Conservation (phyloP, 2,329 filamentous ascomycete species). For the Alternaria longipes region DNA sequence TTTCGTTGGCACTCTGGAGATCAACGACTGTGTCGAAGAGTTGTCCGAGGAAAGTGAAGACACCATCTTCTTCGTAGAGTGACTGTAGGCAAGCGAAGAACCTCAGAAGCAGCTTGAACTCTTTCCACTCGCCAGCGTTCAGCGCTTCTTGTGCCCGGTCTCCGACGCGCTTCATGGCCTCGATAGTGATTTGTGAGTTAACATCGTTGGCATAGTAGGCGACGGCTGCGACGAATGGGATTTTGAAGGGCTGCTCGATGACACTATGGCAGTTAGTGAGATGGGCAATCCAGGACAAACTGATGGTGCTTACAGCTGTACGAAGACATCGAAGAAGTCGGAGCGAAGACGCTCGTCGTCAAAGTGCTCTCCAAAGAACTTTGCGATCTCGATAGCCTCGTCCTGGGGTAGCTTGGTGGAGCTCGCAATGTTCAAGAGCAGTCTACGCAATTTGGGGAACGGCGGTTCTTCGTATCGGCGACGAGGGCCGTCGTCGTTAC, state of each 20-base stretch:
- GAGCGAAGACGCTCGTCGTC: slow-evolving; percentile 79
- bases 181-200: slow-evolving; percentile 76
- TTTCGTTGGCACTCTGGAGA: slow-evolving; percentile 89
- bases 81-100: slow-evolving; percentile 88
- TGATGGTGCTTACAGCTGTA: slow-evolving; percentile 70
- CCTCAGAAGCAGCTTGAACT: slow-evolving; percentile 88
- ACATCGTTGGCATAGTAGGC: slow-evolving; percentile 80
- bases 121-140: slow-evolving; percentile 80
- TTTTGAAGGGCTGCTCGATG: slow-evolving; percentile 94
- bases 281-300: not conserved
- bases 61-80: slow-evolving; percentile 80
- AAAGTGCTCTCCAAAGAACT: slow-evolving; percentile 78
- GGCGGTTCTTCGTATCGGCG: slow-evolving; percentile 49
- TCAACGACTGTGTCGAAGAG: slow-evolving; percentile 93
- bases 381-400: slow-evolving; percentile 55
- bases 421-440: slow-evolving; percentile 50
- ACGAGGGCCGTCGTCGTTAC: slow-evolving; percentile 40
- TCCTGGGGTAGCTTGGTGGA: slow-evolving; percentile 49
- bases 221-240: slow-evolving; percentile 89
- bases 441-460: slow-evolving; percentile 45
- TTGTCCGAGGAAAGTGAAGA: slow-evolving; percentile 86
- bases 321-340: slow-evolving; percentile 75
- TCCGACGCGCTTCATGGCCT: slow-evolving; percentile 72
- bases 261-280: slow-evolving; percentile 57
- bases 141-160: slow-evolving; percentile 73